Percentiles rank a stretch among this genome's conserved stretches.
Evolutionary conservation across 768 basidiomycete species (phyloP).

Genomic region (Mycena belliarum): DNA sequence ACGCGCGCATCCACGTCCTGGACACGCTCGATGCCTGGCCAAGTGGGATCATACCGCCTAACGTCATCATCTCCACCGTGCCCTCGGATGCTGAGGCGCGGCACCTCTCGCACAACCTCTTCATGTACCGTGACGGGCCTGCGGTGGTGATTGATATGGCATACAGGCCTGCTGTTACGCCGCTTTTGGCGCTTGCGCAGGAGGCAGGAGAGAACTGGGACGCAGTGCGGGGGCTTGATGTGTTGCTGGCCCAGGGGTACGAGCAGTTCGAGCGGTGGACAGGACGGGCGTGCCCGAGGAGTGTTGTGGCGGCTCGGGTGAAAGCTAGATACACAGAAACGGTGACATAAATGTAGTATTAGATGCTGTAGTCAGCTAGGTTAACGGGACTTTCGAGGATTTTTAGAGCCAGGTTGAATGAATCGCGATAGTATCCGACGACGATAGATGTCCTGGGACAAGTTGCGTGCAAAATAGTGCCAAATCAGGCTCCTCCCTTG

Average conservation of each 20-base stretch:
- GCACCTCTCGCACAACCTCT: slow-evolving; percentile 56
- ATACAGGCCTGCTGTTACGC: slow-evolving; percentile 86
- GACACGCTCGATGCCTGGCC: slow-evolving; percentile 59
- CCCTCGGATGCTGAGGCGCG: slow-evolving; percentile 66
- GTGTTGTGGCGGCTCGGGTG: slow-evolving; percentile 47
- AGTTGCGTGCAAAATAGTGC: background rate
- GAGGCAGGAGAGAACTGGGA: slow-evolving; percentile 57
- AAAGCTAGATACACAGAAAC: slow-evolving; percentile 42
- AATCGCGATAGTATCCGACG: too few relatives aligned
- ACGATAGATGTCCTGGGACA: too few relatives aligned
- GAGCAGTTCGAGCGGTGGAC: slow-evolving; percentile 86
- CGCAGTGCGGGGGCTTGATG: slow-evolving; percentile 76
- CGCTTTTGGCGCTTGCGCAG: slow-evolving; percentile 71
- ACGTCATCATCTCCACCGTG: slow-evolving; percentile 86
- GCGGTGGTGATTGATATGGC: slow-evolving; percentile 92
- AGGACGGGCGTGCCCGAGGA: slow-evolving; percentile 57
- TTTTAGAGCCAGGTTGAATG: too few relatives aligned
- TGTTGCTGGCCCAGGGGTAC: slow-evolving; percentile 87
- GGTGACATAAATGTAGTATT: slow-evolving; percentile 11
- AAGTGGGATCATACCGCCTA: slow-evolving; percentile 45
- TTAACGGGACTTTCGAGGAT: too few relatives aligned
- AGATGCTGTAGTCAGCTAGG: too few relatives aligned
- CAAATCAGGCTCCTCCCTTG: background rate
- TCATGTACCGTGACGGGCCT: slow-evolving; percentile 48
- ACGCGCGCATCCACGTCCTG: slow-evolving; percentile 59